Base-by-base conservation (phyloP, 768 basidiomycete genomes). In the Pulveroboletus sp. region DNA sequence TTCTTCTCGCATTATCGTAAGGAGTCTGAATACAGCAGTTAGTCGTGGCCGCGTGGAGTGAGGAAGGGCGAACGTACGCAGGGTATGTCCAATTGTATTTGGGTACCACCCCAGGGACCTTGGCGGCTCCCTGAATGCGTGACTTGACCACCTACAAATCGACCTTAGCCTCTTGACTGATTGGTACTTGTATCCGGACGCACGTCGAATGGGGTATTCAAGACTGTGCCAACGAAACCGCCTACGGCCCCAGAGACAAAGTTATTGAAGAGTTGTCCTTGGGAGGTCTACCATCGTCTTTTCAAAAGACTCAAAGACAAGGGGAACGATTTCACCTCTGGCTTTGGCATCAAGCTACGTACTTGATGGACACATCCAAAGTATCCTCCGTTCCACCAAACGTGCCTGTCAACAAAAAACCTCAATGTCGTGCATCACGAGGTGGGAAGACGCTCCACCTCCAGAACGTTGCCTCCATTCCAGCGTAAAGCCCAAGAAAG, bases 391-490 rank as follows among this genome's bases (percentile, higher is more conserved):
- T 97, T 91, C 90, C 89, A 94, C 78, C 82, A 86, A 28, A 91
- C 59, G 59, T 93, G 90, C 61, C 87, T 89, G 41, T 38, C 36
- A 39, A 35, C 42, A 44, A 15, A 28, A 40, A 8, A 10, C 3
- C 6, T 59, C 28, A 49, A n/a, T 39, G 17, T 27, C 30, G 1
- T 15, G 42, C 27, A 13, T 17, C 32, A 38, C 27, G 3, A 14
- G 17, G 18, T n/a, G 13, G n/a, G 37, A 15, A 17, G 21, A 33
- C 21, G 13, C 24, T 17, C 37, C 15, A 89, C 90, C 94, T 81
- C 95, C 95, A 97, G 73, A 97, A 95, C 2, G 95, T 98, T 11
- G 92, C 81, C 66, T 98, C 96, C 88, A 98, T 94, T 32, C 96
- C 94, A 21, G 82, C 82, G 63, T 97, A 97, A 24, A 97, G 70